Base-by-base conservation (phyloP, 2,329 filamentous ascomycete species). In the Lithohypha guttulata region DNA sequence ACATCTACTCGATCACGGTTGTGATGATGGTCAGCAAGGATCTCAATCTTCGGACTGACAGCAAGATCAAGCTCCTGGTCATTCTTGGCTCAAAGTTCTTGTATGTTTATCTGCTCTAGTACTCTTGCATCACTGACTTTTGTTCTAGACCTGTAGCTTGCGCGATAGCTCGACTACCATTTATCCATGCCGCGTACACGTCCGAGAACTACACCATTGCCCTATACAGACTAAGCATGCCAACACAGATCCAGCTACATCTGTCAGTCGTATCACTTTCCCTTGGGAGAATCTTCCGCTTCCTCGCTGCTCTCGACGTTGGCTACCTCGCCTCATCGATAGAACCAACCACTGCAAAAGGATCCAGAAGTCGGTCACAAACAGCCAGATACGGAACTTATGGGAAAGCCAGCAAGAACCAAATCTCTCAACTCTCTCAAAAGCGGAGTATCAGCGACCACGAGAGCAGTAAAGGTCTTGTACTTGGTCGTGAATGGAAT, bases 271-370 rank as follows among this genome's bases (percentile, higher is more conserved):
- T 28, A 14, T 11, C 15, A 11, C 26, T 28, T 28, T 28, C 26
- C 6, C 26, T 28, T 28, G 26, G 26, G 11, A 28, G 15, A 10
- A 28, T 28, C 26, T 28, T 28, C 9, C 26, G 26, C 26, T 28
- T 28, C 9, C 26, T 28, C 9, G 15, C 6, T 10, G n/a, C 26
- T 11, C 26, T 28, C 26, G 26, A 28, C 9, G 26, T 28, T 14
- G 26, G 26, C 26, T 28, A 28, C 26, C 26, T 28, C 26, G n/a
- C 26, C 26, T 28, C 26, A 10, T 28, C 26, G 11, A 28, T 28
- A 4, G 26, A 28, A 10, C 26, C 26, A n/a, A 28, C 26, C 9
- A 11, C n/a, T 28, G 26, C 11, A 11, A 28, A 28, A 28, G 26
- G 26, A 10, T n/a, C 15, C 26, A 11, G 4, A 11, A 28, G 15